phyloP scores from a whole-genome alignment of 495 filamentous ascomycete genomes.

The Stereocaulon alpinum region DNA sequence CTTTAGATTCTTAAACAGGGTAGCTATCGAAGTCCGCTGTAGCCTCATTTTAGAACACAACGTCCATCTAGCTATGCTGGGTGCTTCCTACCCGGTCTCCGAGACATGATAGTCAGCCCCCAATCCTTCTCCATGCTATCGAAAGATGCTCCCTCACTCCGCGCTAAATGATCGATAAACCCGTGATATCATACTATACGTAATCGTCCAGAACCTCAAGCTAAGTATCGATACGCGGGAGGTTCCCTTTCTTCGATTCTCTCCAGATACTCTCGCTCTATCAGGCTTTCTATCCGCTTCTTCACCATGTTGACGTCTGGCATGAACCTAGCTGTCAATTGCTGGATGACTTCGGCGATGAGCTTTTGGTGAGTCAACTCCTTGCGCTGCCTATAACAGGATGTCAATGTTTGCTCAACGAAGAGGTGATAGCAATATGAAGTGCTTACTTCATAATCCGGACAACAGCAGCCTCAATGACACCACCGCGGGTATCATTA shows the following conservation, averaged over 20 bases:
- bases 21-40: background rate
- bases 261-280: slow-evolving; percentile 90
- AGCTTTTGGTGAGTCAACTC: slow-evolving; percentile 69
- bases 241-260: slow-evolving; percentile 58
- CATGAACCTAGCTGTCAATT: slow-evolving; percentile 69
- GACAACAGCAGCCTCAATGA: slow-evolving; percentile 84
- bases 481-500: slow-evolving; percentile 62
- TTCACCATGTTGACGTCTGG: slow-evolving; percentile 90
- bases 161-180: slow-evolving; percentile 11
- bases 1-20: too few relatives aligned
- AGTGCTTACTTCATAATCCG: slow-evolving; percentile 84
- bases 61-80: background rate
- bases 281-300: slow-evolving; percentile 83
- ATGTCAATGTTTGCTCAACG: background rate
- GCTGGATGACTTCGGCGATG: slow-evolving; percentile 71
- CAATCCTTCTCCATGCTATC: background rate
- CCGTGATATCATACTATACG: background rate
- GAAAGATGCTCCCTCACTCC: slow-evolving; percentile 1
- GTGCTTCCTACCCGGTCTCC: background rate
- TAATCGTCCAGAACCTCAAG: slow-evolving; percentile 28
- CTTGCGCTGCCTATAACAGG: slow-evolving; percentile 68
- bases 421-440: background rate
- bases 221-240: slow-evolving; percentile 71
- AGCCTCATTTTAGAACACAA: background rate
- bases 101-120: background rate